A percentile compares a stretch with the other conserved stretches of the same genome.
Conservation (phyloP, 2,329 filamentous ascomycete species). For the Arthrinium puccinioides region DNA sequence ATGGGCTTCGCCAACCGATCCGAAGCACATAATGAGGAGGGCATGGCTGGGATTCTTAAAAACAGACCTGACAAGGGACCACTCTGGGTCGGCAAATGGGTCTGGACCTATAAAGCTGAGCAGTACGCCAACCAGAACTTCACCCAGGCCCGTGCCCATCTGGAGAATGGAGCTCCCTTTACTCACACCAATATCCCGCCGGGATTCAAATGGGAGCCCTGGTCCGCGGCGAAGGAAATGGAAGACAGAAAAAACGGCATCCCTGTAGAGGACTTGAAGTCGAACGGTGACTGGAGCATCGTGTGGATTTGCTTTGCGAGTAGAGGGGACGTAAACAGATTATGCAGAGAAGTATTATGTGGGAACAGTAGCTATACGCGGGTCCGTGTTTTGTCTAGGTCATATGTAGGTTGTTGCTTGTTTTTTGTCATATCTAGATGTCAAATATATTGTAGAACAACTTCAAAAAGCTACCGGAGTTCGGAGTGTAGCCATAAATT, state of each 20-base stretch:
- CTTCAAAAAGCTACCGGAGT: too few relatives aligned
- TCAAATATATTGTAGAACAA: too few relatives aligned
- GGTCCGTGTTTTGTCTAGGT: too few relatives aligned
- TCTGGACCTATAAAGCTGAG: background rate
- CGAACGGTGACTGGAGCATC: background rate
- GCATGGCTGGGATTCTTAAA: background rate
- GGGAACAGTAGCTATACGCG: too few relatives aligned
- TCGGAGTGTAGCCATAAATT: too few relatives aligned
- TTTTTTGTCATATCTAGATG: too few relatives aligned
- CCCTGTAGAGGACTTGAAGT: background rate
- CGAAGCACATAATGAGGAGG: background rate
- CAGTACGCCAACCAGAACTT: slow-evolving; percentile 1
- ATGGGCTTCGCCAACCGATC: slow-evolving; percentile 2
- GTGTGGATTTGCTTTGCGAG: too few relatives aligned
- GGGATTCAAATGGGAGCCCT: background rate
- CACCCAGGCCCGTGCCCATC: too few relatives aligned
- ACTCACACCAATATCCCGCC: background rate
- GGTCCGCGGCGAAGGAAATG: background rate
- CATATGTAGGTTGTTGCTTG: too few relatives aligned
- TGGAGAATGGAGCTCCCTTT: too few relatives aligned
- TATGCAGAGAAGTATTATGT: too few relatives aligned
- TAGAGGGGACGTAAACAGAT: too few relatives aligned
- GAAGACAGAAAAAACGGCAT: background rate
- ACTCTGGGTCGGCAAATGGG: background rate
- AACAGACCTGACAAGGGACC: background rate